Base-by-base conservation (phyloP, 495 filamentous ascomycete genomes). In the Melanomma pulvis-pyrius region DNA sequence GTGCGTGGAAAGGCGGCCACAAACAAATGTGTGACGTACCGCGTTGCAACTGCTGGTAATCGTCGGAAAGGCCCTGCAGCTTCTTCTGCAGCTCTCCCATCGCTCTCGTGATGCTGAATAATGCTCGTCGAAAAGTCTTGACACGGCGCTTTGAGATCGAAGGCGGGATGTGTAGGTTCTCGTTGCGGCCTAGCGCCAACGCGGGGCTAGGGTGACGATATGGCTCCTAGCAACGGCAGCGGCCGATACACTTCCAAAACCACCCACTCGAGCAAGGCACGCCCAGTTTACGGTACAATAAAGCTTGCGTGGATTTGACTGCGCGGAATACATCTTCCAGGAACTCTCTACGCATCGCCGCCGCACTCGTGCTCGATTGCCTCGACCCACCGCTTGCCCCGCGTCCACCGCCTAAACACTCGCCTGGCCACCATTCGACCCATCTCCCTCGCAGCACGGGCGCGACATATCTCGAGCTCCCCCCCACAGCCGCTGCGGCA, bases 31-130 rank as follows among this genome's bases (percentile, higher is more conserved):
- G 41, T 41, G 46, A 41, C 46, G 21, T 74, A 92, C 92, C 91
- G 77, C 86, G 87, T 77, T 98, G 92, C 25, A 97, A 77, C 70
- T 88, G 88, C 70, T 92, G 88, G 75, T 88, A 98, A 60, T 96
- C 89, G 36, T 97, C 92, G 6, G 91, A 89, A 32, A 97, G 86
- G 28, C 81, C 80, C 78, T 97, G 94, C 25, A 96, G 84, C 68
- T 84, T 78, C 74, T 87, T 86, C 71, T 88, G 85, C 57, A 76
- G 69, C 62, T 86, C 83, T 8, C 77, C 74, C 82, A 87, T 85
- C 17, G 46, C 61, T 53, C 34, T 15, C 22, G 63, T 66, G 63
- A 63, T 75, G 72, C 44, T 52, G 58, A 59, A 28, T 53, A 65
- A 65, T n/a, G 61, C 26, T 36, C 47, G 29, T 26, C n/a, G 26